Conservation (phyloP, 202 grass and related monocot genomes). For the Saccharum hybrid region DNA sequence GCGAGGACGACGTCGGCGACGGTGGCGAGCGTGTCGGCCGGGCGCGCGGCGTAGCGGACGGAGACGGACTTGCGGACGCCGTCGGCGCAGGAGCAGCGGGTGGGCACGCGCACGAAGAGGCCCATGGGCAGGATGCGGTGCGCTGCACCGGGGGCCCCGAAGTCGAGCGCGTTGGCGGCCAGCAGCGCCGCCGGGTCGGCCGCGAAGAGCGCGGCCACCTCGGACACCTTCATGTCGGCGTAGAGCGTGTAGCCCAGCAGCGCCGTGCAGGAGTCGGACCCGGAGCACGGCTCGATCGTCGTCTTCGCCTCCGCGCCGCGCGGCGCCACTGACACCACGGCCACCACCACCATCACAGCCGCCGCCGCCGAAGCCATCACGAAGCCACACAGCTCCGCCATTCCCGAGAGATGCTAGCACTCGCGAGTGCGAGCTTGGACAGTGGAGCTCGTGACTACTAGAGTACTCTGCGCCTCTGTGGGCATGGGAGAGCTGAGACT, state of each 20-base stretch:
- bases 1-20: conserved; percentile 68
- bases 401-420: conserved; percentile 10
- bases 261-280: conserved; percentile 71
- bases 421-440: not conserved
- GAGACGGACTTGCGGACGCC: conserved; percentile 85
- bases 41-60: conserved; percentile 69
- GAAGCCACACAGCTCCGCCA: conserved; percentile 12
- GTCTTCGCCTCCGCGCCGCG: conserved; percentile 55
- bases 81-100: conserved; percentile 68
- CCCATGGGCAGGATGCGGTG: conserved; percentile 83
- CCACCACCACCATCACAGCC: not conserved
- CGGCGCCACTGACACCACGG: not conserved
- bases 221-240: conserved; percentile 95
- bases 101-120: conserved; percentile 77
- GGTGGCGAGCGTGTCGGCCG: conserved; percentile 73
- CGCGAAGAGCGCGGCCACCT: conserved; percentile 81
- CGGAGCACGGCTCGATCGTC: conserved; percentile 89
- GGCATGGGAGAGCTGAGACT: not conserved
- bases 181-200: conserved; percentile 60
- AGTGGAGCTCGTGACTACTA: conserved; percentile 9
- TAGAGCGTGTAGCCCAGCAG: conserved; percentile 92
- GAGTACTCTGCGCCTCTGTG: not conserved
- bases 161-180: conserved; percentile 74
- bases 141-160: conserved; percentile 56
- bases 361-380: not conserved